Evolutionary conservation across 176 grass and related monocot genomes (phyloP).

Genomic region (Aegilops longissima): DNA sequence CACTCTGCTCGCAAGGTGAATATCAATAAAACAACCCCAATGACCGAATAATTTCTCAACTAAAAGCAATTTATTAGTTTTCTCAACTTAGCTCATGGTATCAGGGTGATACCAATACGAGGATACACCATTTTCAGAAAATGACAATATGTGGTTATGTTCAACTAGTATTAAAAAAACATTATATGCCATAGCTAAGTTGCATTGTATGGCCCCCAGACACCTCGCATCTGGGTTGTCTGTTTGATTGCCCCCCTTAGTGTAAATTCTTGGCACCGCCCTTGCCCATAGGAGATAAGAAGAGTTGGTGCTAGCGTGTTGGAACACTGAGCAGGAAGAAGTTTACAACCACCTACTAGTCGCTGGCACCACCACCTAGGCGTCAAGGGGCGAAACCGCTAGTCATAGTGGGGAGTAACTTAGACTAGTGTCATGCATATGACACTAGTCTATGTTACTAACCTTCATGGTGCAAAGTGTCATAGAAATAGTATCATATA

Average conservation of each 20-base stretch:
- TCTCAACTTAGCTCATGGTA: background rate
- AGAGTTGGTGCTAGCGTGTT: no score
- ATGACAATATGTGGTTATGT: background rate
- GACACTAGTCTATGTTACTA: no score
- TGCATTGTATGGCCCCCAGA: background rate
- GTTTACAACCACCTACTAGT: background rate
- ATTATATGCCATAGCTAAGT: background rate
- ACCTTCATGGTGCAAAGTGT: no score
- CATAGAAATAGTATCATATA: no score
- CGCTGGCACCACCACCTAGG: background rate
- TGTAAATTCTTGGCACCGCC: no score
- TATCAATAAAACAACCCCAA: background rate
- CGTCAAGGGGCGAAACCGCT: background rate
- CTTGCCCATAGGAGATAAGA: no score
- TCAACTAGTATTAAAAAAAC: background rate
- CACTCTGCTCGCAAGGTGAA: background rate
- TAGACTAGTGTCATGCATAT: no score
- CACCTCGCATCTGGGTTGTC: background rate
- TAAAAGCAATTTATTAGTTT: background rate
- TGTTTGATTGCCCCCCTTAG: no score
- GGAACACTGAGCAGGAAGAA: no score
- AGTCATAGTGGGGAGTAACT: no score
- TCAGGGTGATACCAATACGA: background rate
- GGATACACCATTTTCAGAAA: background rate
- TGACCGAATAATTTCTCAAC: background rate